phyloP scores from a whole-genome alignment of 1,284 basidiomycete genomes.

The Ustilago crameri region DNA sequence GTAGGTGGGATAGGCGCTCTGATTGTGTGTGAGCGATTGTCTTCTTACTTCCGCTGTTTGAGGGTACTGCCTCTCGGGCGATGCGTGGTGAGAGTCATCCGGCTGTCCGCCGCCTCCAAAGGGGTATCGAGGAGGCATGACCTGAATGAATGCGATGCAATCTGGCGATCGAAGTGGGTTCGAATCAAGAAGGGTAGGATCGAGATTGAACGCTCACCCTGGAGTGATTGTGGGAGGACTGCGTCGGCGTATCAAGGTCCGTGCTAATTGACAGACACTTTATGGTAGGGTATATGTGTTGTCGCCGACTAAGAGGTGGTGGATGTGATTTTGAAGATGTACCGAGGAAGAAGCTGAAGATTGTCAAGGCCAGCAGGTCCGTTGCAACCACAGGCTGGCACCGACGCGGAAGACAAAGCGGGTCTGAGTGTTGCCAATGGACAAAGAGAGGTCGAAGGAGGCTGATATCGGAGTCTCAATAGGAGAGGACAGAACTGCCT shows the following conservation, averaged over 20 bases:
- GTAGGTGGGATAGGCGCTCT: conserved; percentile 52
- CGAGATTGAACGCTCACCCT: background rate
- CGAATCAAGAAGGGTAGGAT: background rate
- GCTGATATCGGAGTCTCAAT: too few relatives aligned
- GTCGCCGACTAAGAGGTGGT: background rate
- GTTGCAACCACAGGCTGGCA: too few relatives aligned
- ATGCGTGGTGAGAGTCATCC: conserved; percentile 20
- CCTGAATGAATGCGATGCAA: background rate
- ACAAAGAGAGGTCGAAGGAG: too few relatives aligned
- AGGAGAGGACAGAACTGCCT: too few relatives aligned
- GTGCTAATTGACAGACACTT: too few relatives aligned
- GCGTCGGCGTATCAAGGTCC: too few relatives aligned
- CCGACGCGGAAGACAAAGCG: too few relatives aligned
- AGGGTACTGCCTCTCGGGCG: conserved; percentile 15
- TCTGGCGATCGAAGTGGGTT: conserved; percentile 30
- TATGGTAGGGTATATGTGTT: too few relatives aligned
- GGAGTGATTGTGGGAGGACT: background rate
- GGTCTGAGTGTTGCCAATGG: too few relatives aligned
- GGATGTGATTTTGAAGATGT: too few relatives aligned
- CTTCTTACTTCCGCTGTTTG: conserved; percentile 21
- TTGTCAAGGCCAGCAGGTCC: too few relatives aligned
- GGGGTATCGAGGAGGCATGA: conserved; percentile 42
- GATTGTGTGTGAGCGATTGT: conserved; percentile 17
- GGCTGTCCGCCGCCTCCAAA: conserved; percentile 29
- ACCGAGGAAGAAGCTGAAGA: too few relatives aligned